Evolutionary conservation across 2,329 filamentous ascomycete genomes (phyloP).

Genomic region (Arthrobotrys entomopaga): DNA sequence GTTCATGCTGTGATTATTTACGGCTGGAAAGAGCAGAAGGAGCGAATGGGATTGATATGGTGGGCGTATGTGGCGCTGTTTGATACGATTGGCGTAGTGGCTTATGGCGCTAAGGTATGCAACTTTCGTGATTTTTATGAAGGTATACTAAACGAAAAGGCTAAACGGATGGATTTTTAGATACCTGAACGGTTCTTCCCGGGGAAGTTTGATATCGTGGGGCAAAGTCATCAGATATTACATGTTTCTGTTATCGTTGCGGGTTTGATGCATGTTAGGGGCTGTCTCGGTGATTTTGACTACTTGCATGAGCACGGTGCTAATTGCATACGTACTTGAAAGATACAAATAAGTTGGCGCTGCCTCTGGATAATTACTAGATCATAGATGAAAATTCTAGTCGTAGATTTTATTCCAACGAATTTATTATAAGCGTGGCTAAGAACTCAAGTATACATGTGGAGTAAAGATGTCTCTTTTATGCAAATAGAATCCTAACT

Average conservation of each 20-base stretch:
- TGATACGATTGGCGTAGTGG: constrained; percentile 62
- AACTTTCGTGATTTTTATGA: constrained; percentile 20
- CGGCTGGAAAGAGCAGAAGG: constrained; percentile 61
- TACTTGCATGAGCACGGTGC: constrained; percentile 58
- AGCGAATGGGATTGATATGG: constrained; percentile 63
- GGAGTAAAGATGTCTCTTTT: too few species aligned
- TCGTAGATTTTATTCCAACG: too few species aligned
- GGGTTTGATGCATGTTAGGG: constrained; percentile 61
- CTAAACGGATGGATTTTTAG: constrained; percentile 56
- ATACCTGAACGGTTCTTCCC: constrained; percentile 65
- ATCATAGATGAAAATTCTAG: too few species aligned
- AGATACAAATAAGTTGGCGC: neutral
- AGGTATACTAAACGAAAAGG: neutral
- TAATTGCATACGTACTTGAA: constrained; percentile 8
- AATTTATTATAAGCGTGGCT: too few species aligned
- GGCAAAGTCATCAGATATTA: constrained; percentile 66
- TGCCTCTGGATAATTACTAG: too few species aligned
- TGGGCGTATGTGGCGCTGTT: constrained; percentile 62
- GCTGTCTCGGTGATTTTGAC: constrained; percentile 62
- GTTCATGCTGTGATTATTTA: constrained; percentile 61
- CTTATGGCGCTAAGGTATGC: constrained; percentile 62
- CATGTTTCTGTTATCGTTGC: constrained; percentile 65
- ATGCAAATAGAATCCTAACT: too few species aligned
- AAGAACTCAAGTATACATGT: too few species aligned
- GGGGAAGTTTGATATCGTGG: constrained; percentile 64